Evolutionary conservation across 2,329 filamentous ascomycete species (phyloP), one percentile per base, ranked within the genome.

Genomic region (Metarhizium humberi): DNA sequence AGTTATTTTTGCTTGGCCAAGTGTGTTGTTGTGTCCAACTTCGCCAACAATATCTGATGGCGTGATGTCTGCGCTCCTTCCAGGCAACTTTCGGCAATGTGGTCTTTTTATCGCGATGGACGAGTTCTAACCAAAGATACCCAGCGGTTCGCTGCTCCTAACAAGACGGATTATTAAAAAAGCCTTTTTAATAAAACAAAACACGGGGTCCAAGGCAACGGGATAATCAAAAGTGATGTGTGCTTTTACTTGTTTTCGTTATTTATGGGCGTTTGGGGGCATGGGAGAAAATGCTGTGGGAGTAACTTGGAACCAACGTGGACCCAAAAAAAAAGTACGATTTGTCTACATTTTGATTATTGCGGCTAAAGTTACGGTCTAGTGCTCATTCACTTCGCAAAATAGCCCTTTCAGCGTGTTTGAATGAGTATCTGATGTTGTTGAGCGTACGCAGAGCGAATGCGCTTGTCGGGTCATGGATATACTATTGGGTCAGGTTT

Each of bases 1-100:
- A 56, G 51, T 51, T 56, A 48, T 53, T 56, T 50, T 53, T 53
- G 34, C 20, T 51, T 51, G 55, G 55, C n/a, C 48, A 25, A 56
- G 49, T 51, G 25, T 40, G 51, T 32, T 48, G 55, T 45, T 56
- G 52, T 56, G 43, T 20, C 25, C 36, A 40, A 29, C 25, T n/a
- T 42, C 47, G 51, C 50, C 46, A 34, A 18, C 50, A 32, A 30
- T 47, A 42, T 14, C 20, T 34, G 38, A 48, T 51, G 48, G 55
- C 49, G 43, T 56, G 34, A 54, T 54, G 43, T 56, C 49, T 54
- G 42, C 43, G 40, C 51, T 49, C 52, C 43, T 36, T 18, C 25
- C 43, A 45, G 34, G 48, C 49, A 48, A 48, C 18, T 51, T 18
- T 42, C 48, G 42, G 32, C 46, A 48, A 34, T 10, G 18, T 43